phyloP scores from a whole-genome alignment of 192 early-diverging fungal genomes.

The Dispira parvispora region DNA sequence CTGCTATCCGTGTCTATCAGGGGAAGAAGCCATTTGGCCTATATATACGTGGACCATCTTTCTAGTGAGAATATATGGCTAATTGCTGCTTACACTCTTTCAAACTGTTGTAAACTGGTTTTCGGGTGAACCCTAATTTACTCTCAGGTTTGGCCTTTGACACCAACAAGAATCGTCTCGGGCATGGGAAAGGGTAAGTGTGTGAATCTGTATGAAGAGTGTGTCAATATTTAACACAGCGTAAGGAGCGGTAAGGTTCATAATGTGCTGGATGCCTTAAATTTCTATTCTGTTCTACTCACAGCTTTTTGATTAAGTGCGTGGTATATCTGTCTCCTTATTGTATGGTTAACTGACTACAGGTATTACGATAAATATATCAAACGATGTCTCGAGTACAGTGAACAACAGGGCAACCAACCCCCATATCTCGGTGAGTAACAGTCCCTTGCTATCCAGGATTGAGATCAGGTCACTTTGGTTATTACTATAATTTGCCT shows the following conservation, averaged over 20 bases:
- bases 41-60: neutral
- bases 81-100: neutral
- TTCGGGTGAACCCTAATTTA: neutral
- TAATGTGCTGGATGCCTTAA: too few species aligned
- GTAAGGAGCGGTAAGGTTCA: too few species aligned
- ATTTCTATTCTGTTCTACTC: neutral
- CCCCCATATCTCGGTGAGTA: neutral
- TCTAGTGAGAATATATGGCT: neutral
- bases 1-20: neutral
- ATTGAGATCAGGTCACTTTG: neutral
- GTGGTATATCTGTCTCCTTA: neutral
- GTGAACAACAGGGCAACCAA: neutral
- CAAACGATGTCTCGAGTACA: conserved; percentile 1
- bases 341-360: neutral
- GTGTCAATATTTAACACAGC: too few species aligned
- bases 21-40: neutral
- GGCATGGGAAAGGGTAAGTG: conserved; percentile 25
- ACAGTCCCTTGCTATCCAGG: neutral
- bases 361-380: conserved; percentile 3
- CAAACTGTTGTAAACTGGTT: neutral
- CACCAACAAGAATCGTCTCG: conserved; percentile 15
- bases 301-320: neutral
- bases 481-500: neutral
- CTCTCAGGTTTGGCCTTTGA: conserved; percentile 20
- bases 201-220: too few species aligned